A percentile compares a stretch with the other conserved stretches of the same genome.
Conservation (phyloP, 1,139 yeast genomes). For the Candida dubliniensis region DNA sequence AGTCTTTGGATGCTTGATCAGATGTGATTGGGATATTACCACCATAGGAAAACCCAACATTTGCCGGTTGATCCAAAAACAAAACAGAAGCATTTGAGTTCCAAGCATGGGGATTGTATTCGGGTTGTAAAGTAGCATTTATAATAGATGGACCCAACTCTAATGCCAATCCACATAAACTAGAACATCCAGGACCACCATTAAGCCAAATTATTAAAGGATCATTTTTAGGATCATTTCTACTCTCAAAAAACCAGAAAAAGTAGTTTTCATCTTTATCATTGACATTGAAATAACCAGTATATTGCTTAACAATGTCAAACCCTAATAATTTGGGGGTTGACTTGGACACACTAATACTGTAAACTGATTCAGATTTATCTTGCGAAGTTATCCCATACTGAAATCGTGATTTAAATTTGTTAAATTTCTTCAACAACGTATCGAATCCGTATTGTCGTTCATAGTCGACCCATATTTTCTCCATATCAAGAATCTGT, state of each 20-base stretch:
- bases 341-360: slow-evolving; percentile 1
- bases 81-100: slow-evolving; percentile 35
- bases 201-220: slow-evolving; percentile 37
- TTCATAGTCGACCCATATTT: slow-evolving; percentile 1
- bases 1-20: slow-evolving; percentile 85
- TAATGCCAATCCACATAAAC: slow-evolving; percentile 32
- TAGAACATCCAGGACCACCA: slow-evolving; percentile 85
- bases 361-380: neutral
- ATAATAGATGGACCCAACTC: slow-evolving; percentile 35
- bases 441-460: neutral
- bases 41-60: slow-evolving; percentile 68
- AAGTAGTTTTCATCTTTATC: slow-evolving; percentile 62
- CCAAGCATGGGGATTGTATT: slow-evolving; percentile 34
- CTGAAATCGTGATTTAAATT: neutral
- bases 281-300: slow-evolving; percentile 80
- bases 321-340: slow-evolving; percentile 59
- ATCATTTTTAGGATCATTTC: slow-evolving; percentile 35
- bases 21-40: slow-evolving; percentile 57
- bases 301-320: slow-evolving; percentile 70
- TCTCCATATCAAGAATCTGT: slow-evolving; percentile 1
- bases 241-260: slow-evolving; percentile 37
- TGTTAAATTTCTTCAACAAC: neutral
- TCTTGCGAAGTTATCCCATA: neutral
- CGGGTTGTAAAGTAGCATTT: slow-evolving; percentile 25
- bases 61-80: slow-evolving; percentile 37